Conservation (phyloP, 345 rosid species). For the Carallia brachiata region DNA sequence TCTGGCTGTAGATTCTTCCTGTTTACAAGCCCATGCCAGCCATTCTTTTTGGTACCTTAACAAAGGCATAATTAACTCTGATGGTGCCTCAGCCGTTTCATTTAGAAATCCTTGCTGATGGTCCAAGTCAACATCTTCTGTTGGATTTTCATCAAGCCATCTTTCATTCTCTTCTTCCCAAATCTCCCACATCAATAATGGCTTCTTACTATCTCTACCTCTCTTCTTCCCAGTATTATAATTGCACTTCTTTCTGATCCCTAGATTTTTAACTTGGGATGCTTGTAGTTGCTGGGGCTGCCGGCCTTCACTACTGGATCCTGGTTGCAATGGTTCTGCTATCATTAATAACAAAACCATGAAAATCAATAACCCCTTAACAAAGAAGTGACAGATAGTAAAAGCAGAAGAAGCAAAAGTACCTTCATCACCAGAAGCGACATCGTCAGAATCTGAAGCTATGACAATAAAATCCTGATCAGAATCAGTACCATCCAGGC, state of each 20-base stretch:
- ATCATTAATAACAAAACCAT: background rate
- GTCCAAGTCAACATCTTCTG: constrained; percentile 55
- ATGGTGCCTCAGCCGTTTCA: constrained; percentile 64
- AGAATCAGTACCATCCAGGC: background rate
- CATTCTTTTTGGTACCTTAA: constrained; percentile 94
- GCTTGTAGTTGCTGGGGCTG: background rate
- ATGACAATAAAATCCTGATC: constrained; percentile 17
- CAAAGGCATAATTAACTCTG: constrained; percentile 65
- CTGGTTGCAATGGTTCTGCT: constrained; percentile 8
- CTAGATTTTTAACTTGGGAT: background rate
- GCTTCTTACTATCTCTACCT: constrained; percentile 22
- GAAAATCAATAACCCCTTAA: background rate
- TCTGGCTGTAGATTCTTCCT: constrained; percentile 59
- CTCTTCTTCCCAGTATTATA: constrained; percentile 28
- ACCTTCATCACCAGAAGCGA: constrained; percentile 9
- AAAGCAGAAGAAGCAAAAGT: background rate
- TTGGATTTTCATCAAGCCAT: constrained; percentile 60
- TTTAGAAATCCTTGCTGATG: constrained; percentile 40
- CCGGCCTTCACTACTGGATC: constrained; percentile 6
- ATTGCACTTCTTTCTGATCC: constrained; percentile 16
- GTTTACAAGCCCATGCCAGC: constrained; percentile 89
- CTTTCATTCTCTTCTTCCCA: constrained; percentile 66
- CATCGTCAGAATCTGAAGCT: constrained; percentile 32
- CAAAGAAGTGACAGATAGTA: background rate
- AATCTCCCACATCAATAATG: constrained; percentile 57